Base-by-base conservation (phyloP, 768 basidiomycete genomes). In the Suillus subalutaceus region DNA sequence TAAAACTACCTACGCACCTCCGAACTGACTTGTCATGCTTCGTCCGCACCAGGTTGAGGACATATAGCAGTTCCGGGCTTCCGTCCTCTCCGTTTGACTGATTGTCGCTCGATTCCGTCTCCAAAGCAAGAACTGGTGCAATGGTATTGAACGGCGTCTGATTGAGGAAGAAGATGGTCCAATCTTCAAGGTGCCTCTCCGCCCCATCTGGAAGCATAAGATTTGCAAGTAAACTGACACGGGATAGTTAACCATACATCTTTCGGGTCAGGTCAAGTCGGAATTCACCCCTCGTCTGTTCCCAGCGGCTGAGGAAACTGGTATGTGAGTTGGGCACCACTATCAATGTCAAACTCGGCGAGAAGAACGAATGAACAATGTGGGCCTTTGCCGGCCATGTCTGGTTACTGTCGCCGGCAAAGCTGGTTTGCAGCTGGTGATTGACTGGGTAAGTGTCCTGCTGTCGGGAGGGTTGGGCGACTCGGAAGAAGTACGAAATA, bases 121-220 rank as follows among this genome's bases (percentile, higher is more conserved):
- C 91, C 68, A 91, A 79, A 1, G 92, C 88, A 50, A 96, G 83
- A 18, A 95, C 86, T 7, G 94, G 92, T 2, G 90, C 86, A 69
- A 97, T 93, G 20, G 89, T 90, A 73, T 96, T 95, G 79, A 90
- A 92, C 0, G 90, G 84, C 0, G 93, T 94, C 79, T 98, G 97
- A 75, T 98, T 98, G 65, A 99, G 86, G 78, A 97, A 97, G 84
- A 99, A 99, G 53, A 98, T 89, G 6, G 97, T 99, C 96, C 96
- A 99, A 78, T 99, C 97, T 75, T 97, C 94, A 30, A 91, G 80
- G 67, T 97, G 93, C 61, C 91, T 88, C 79, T 99, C 97, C 38
- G 96, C 97, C 7, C 97, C 97, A 77, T 99, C 97, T 13, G 97
- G 97, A 26, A 99, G 86, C 97, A 99, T 99, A 67, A 97, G 86